A percentile compares a stretch with the other conserved stretches of the same genome.
These are phyloP conservation scores for Nakaseomyces uthaithaninus DNA, from an alignment of 1,139 yeast genomes.

Conservation along the genomic window DNA sequence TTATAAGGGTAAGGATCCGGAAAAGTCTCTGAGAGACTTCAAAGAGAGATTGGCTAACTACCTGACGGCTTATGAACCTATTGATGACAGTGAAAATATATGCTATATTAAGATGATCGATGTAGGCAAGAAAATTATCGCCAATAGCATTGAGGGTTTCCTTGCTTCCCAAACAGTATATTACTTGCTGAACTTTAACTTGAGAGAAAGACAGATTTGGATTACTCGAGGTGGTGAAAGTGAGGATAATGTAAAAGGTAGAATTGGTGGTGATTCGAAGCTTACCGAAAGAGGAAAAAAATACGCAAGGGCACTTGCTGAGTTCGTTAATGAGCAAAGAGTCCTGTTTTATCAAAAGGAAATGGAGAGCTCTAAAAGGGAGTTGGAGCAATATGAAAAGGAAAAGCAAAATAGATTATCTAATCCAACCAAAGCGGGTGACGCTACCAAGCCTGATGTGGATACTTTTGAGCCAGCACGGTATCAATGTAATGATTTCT, in stretches of 20 bases:
- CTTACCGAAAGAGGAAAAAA: conserved; percentile 71
- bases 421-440: not conserved
- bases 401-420: conserved; percentile 1
- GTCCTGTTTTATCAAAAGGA: conserved; percentile 60
- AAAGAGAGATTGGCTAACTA: conserved; percentile 74
- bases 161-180: conserved; percentile 89
- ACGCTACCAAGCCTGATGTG: conserved; percentile 15
- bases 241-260: conserved; percentile 71
- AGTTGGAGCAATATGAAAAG: conserved; percentile 11
- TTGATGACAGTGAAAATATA: conserved; percentile 68
- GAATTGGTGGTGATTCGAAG: conserved; percentile 86
- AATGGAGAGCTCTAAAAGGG: conserved; percentile 40
- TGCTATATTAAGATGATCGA: conserved; percentile 94
- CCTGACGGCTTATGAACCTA: conserved; percentile 83
- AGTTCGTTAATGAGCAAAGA: conserved; percentile 68
- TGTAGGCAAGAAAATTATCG: conserved; percentile 88
- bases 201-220: conserved; percentile 90
- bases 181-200: conserved; percentile 80
- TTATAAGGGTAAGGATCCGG: conserved; percentile 78
- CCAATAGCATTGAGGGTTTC: conserved; percentile 86
- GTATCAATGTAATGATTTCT: conserved; percentile 44
- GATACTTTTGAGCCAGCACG: not conserved
- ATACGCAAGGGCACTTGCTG: conserved; percentile 63
- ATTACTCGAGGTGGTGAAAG: conserved; percentile 93
- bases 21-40: conserved; percentile 71